These are phyloP conservation scores for Stereum hirsutum DNA, from an alignment of 1,284 basidiomycete species.

Conservation along the genomic window DNA sequence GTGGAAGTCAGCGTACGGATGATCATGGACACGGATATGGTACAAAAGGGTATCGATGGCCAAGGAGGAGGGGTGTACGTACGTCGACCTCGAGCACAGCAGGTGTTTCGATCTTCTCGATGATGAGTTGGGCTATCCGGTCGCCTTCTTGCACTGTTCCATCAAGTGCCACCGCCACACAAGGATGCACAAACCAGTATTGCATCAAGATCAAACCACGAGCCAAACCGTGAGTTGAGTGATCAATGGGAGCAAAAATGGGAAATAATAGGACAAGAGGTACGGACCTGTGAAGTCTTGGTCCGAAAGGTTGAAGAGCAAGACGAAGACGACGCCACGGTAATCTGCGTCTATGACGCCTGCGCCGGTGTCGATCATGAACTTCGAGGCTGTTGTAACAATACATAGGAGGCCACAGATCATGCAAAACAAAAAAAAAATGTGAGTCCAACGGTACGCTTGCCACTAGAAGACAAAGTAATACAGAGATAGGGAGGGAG, in stretches of 20 bases:
- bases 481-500: too few relatives aligned
- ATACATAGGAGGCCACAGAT: neutral
- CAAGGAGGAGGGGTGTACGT: too few relatives aligned
- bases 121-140: constrained; percentile 88
- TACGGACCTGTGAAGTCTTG: constrained; percentile 79
- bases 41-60: too few relatives aligned
- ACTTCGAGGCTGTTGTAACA: constrained; percentile 71
- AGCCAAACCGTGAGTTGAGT: too few relatives aligned
- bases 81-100: constrained; percentile 82
- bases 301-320: constrained; percentile 91
- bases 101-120: constrained; percentile 87
- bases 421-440: neutral
- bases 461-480: too few relatives aligned
- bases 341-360: constrained; percentile 98
- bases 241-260: too few relatives aligned
- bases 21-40: constrained; percentile 9
- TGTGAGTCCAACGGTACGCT: too few relatives aligned
- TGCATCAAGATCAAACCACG: too few relatives aligned
- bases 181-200: too few relatives aligned
- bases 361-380: constrained; percentile 95
- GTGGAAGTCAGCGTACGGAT: constrained; percentile 7
- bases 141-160: constrained; percentile 90
- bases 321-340: constrained; percentile 85
- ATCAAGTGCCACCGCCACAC: too few relatives aligned
- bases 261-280: neutral